Base-by-base conservation (phyloP, 257 asterid species). In the Oldenlandia corymbosa region DNA sequence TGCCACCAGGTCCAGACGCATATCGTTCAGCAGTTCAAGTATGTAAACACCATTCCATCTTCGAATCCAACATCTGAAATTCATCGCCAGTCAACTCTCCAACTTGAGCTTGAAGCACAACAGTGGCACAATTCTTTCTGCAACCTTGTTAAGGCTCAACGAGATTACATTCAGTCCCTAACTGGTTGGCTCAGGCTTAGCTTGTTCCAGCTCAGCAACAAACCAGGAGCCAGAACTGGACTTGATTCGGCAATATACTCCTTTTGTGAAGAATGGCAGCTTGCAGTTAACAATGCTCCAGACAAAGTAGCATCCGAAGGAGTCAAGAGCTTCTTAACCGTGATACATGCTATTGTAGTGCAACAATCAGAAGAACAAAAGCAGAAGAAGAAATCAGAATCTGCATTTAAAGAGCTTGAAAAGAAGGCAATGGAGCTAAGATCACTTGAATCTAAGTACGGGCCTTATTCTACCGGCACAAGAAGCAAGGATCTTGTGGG, bases 231-330 rank as follows among this genome's bases (percentile, higher is more conserved):
- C 71, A 82, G 80, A 78, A 79, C 87, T 2, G 64, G 71, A 56
- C 94, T 81, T 71, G 96, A 90, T 71, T 79, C 86, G 0, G 83
- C 84, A 41, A 76, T 93, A 39, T 90, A 87, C 80, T 76, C 95
- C 2, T 81, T 93, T 71, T 90, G 97, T n/a, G 97, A 93, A 65
- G 97, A 87, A 58, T 93, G 99, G 99, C 95, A 87, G 65, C 94
- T 76, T 20, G 87, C 95, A 1, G 78, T 87, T 53, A 90, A 83
- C 45, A 90, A 93, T 51, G 87, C 88, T 5, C 99, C 97, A 0
- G 99, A 90, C 68, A 90, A 87, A 71, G 96, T 85, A 55, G 99
- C 97, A 0, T 87, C 99, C 0, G 99, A 90, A 58, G 99, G 99
- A 37, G 76, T 93, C 65, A 87, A 87, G 77, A 87, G 96, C 75